Base-by-base conservation (phyloP, 139 green algal species). In the Monoraphidium neglectum region DNA sequence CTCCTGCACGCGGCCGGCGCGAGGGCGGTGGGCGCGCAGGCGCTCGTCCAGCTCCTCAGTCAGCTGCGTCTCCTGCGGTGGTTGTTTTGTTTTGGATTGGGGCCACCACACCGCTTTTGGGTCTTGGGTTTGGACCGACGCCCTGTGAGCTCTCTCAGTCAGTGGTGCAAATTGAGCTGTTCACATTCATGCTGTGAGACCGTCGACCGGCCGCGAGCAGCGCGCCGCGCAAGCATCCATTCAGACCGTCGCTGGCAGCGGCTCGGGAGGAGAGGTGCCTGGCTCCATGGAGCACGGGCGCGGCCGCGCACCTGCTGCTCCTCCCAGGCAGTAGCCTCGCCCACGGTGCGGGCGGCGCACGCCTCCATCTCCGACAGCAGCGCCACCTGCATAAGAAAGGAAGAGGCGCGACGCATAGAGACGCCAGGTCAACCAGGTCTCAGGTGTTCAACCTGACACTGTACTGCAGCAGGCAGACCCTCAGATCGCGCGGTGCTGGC, bases 1-100 rank as follows among this genome's bases (percentile, higher is more conserved):
- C 73, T 93, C 88, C 72, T 93, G 86, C 26, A 93, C 83, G 51
- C 84, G 79, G 4, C 88, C 88, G 4, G 86, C 79, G n/a, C 84
- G 75, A 3, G 83, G 82, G 74, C 86, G 77, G 86, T 93, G 89
- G 35, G 80, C 54, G 23, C 87, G 72, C 28, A 93, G 76, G 18
- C 80, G 78, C 5, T 72, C 72, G 59, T 90, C 87, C 35, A 93
- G 80, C 80, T 91, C 85, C 70, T 92, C 85, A 6, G 83, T 92
- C 5, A 90, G 69, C 35, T 72, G 43, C 49, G 75, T 76, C 81
- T 93, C 88, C n/a, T n/a, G n/a, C n/a, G n/a, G n/a, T n/a, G n/a
- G n/a, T n/a, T n/a, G n/a, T n/a, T n/a, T n/a, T n/a, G n/a, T n/a
- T n/a, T n/a, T n/a, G n/a, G n/a, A n/a, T n/a, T n/a, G n/a, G n/a